Conservation (phyloP, 2,329 filamentous ascomycete genomes). For the Ambrosiella cleistominuta region DNA sequence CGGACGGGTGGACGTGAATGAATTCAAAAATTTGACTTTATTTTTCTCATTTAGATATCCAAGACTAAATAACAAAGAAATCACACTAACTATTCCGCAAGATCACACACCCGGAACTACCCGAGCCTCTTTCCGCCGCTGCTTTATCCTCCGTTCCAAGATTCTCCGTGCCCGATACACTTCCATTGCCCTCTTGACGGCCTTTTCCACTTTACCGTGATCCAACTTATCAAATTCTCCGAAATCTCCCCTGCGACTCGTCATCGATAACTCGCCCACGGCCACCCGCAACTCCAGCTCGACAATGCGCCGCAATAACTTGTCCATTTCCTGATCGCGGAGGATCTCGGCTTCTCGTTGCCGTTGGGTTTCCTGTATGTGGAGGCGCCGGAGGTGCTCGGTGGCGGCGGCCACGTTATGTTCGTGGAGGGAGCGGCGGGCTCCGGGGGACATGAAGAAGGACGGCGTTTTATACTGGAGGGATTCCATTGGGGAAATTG, state of each 20-base stretch:
- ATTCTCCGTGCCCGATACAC: neutral
- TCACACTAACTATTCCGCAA: neutral
- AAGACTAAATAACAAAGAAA: neutral
- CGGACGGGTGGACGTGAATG: neutral
- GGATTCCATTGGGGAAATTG: neutral
- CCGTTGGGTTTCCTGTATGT: neutral
- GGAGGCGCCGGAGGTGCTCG: neutral
- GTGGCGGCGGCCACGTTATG: neutral
- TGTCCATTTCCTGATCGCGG: neutral
- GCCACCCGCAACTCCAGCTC: slow-evolving; percentile 5
- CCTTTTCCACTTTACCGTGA: neutral
- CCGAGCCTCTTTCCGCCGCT: neutral
- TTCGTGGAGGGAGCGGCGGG: neutral
- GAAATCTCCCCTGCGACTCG: neutral
- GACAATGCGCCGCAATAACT: neutral
- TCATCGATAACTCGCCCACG: neutral
- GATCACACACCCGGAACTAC: neutral
- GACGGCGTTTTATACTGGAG: neutral
- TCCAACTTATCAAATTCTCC: slow-evolving; percentile 2
- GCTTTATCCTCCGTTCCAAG: neutral
- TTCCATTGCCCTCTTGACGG: neutral
- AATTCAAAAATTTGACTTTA: too few relatives aligned
- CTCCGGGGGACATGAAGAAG: neutral
- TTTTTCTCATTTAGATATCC: neutral
- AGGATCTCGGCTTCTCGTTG: neutral